Conservation (phyloP, 306 rosid species). For the Abrus pulchellus region DNA sequence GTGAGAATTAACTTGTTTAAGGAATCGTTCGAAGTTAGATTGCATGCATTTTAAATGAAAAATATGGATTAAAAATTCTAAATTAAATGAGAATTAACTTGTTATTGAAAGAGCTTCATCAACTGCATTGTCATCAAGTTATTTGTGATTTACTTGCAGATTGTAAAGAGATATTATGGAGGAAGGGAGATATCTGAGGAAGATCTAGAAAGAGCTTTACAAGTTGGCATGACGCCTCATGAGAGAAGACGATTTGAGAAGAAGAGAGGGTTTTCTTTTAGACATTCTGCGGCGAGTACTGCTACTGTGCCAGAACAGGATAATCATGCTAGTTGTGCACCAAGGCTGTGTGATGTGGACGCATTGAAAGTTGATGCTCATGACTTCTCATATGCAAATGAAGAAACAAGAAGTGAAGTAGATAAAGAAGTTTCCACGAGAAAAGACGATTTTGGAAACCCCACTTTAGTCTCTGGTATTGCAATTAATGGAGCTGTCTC, state of each 20-base stretch:
- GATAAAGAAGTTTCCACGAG: conserved; percentile 41
- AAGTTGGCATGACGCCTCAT: conserved; percentile 90
- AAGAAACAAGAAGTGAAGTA: conserved; percentile 38
- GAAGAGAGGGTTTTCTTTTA: conserved; percentile 72
- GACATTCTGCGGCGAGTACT: conserved; percentile 50
- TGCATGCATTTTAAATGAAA: conserved; percentile 19
- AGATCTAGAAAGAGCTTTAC: conserved; percentile 83
- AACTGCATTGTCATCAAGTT: conserved; percentile 10
- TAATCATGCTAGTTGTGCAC: conserved; percentile 42
- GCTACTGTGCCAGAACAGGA: conserved; percentile 53
- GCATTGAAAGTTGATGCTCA: conserved; percentile 45
- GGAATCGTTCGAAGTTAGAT: conserved; percentile 7
- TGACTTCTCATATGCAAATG: conserved; percentile 48
- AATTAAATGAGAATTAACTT: background rate
- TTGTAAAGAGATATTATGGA: conserved; percentile 84
- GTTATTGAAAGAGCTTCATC: conserved; percentile 32
- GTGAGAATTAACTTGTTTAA: background rate
- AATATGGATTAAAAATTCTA: conserved; percentile 28
- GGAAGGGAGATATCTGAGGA: conserved; percentile 83
- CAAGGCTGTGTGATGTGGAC: conserved; percentile 44
- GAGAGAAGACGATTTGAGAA: conserved; percentile 80
- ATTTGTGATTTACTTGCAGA: conserved; percentile 57
- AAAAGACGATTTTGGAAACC: conserved; percentile 49
- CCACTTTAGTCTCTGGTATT: conserved; percentile 49
- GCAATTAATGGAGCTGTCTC: conserved; percentile 52